phyloP scores from a whole-genome alignment of 2,329 filamentous ascomycete genomes.

The Elsinoe australis region DNA sequence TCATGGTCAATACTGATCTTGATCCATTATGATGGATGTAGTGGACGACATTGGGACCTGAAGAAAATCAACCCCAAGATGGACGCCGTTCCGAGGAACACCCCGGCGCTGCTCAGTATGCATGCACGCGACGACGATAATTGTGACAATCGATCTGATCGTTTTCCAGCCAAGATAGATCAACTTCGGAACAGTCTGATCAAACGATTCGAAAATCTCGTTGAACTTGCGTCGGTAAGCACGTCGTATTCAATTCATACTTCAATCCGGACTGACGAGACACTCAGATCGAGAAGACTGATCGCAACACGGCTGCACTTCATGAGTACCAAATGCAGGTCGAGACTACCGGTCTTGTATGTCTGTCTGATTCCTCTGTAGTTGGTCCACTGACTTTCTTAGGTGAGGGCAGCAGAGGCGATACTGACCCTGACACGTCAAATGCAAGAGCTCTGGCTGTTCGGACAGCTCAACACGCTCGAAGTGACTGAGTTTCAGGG shows the following conservation, averaged over 20 bases:
- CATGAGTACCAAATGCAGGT: conserved; percentile 52
- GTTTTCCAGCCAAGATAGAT: conserved; percentile 33
- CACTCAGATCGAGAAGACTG: conserved; percentile 41
- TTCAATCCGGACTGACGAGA: background rate
- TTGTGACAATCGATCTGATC: background rate
- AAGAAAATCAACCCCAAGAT: too few relatives aligned
- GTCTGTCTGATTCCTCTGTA: conserved; percentile 17
- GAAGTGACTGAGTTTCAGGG: conserved; percentile 36
- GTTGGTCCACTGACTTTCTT: background rate
- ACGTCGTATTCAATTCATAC: too few relatives aligned
- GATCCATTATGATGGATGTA: too few relatives aligned
- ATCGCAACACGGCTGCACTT: conserved; percentile 49
- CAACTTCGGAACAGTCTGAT: conserved; percentile 36
- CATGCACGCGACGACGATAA: background rate
- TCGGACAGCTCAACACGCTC: conserved; percentile 55
- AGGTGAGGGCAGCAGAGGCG: conserved; percentile 57
- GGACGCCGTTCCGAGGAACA: conserved; percentile 37
- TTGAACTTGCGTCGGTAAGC: conserved; percentile 45
- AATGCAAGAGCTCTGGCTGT: conserved; percentile 61
- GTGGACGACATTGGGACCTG: too few relatives aligned
- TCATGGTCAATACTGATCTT: background rate
- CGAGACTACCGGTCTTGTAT: conserved; percentile 51
- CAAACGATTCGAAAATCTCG: conserved; percentile 49
- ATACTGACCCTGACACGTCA: conserved; percentile 52
- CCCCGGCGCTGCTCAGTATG: conserved; percentile 35